These are phyloP conservation scores for Starmera pachycereana DNA, from an alignment of 805 yeast genomes.

Conservation along the genomic window DNA sequence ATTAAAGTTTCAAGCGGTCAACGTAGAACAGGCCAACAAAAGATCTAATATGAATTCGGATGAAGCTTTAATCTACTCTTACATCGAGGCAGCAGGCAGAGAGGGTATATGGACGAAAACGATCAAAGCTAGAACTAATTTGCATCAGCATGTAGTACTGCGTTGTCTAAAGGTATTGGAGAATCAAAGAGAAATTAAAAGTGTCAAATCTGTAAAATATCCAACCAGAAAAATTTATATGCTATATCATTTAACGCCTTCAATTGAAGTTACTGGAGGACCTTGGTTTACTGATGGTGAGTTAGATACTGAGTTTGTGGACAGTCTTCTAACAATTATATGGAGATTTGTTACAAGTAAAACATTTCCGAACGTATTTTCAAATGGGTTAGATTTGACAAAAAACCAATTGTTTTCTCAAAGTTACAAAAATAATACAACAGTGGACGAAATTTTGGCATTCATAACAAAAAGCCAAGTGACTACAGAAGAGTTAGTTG, in stretches of 20 bases:
- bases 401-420: constrained; percentile 37
- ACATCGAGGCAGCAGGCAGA: constrained; percentile 86
- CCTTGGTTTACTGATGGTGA: constrained; percentile 99
- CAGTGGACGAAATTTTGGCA: constrained; percentile 61
- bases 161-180: constrained; percentile 77
- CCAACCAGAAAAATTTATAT: constrained; percentile 95
- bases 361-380: constrained; percentile 67
- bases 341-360: constrained; percentile 79
- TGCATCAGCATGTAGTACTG: constrained; percentile 85
- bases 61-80: constrained; percentile 83
- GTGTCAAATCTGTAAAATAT: constrained; percentile 81
- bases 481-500: constrained; percentile 69
- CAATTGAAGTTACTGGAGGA: constrained; percentile 95
- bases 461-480: constrained; percentile 67
- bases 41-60: constrained; percentile 73
- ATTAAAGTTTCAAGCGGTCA: constrained; percentile 66
- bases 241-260: constrained; percentile 89
- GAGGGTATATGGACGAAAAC: constrained; percentile 97
- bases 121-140: constrained; percentile 74
- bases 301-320: constrained; percentile 87
- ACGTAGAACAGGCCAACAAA: constrained; percentile 64
- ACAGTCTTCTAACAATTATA: constrained; percentile 67
- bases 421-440: constrained; percentile 52
- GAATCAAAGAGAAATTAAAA: constrained; percentile 71
- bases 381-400: constrained; percentile 18